Base-by-base conservation (phyloP, 1,284 basidiomycete species). In the Jaminaea rosea region DNA sequence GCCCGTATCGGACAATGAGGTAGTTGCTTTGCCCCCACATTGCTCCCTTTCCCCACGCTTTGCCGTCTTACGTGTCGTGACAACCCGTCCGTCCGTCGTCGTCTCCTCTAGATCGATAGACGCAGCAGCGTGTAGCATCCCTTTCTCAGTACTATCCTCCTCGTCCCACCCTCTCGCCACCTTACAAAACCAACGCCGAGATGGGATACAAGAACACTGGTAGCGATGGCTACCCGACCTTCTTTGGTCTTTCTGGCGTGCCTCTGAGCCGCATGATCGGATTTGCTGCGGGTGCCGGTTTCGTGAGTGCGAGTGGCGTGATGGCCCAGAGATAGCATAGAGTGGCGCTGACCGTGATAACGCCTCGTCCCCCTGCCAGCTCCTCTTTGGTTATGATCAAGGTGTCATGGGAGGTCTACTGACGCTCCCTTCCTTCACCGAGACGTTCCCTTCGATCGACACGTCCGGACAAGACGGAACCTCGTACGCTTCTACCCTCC, bases 371-470 rank as follows among this genome's bases (percentile, higher is more conserved):
- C 17, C 21, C 50, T 46, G 24, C 11, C 29, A 52, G 11, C 56
- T 71, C 11, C 50, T 72, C 13, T 71, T 72, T 50, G 67, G 67
- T 46, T 70, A 68, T 46, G 67, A 72, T 47, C 67, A 72, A 50
- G 69, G 69, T 62, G 69, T 72, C 19, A 62, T 71, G 44, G 68
- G 68, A 13, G 64, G 64, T 53, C 58, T 72, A 23, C 60, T 70
- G 41, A 69, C 66, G 7, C 58, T 72, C 11, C 60, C 58, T 0
- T 56, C 62, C 8, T 72, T 69, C 60, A 44, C 31, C 23, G n/a
- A 23, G 7, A 50, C 49, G 9, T 72, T 71, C 42, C 69, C 69
- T 17, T 11, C 46, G 21, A 72, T 72, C 46, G 54, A 72, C 55
- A 68, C 65, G 4, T 46, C 27, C 15, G 34, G 23, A 2, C 10